These are phyloP conservation scores for Talaromyces ruber DNA, from an alignment of 495 filamentous ascomycete species.

Conservation along the genomic window DNA sequence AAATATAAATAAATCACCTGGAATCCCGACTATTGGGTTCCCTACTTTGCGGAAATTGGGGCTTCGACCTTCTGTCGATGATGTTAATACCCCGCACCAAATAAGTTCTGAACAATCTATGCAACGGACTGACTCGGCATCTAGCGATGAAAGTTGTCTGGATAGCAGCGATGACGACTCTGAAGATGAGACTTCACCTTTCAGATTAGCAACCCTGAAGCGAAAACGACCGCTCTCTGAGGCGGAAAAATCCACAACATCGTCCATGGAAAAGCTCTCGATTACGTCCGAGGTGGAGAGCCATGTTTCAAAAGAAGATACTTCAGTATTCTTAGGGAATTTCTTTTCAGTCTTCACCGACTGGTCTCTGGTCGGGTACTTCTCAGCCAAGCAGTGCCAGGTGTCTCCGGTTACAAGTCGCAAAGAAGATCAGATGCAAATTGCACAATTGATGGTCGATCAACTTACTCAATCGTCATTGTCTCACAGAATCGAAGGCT, in stretches of 20 bases:
- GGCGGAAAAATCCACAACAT: conserved; percentile 19
- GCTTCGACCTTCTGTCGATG: neutral
- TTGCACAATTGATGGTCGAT: conserved; percentile 40
- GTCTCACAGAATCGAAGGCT: conserved; percentile 25
- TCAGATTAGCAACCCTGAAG: conserved; percentile 21
- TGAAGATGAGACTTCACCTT: conserved; percentile 15
- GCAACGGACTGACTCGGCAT: conserved; percentile 16
- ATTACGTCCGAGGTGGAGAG: conserved; percentile 15
- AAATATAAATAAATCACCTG: conserved; percentile 5
- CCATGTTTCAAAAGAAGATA: conserved; percentile 16
- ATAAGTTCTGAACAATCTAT: neutral
- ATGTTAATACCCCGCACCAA: neutral
- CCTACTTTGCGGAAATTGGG: conserved; percentile 15
- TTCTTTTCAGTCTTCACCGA: conserved; percentile 38
- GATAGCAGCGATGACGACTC: conserved; percentile 21
- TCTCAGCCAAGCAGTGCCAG: conserved; percentile 26
- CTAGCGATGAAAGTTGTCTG: conserved; percentile 23
- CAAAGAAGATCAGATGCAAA: conserved; percentile 31
- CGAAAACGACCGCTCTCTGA: conserved; percentile 33
- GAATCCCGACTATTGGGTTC: conserved; percentile 36
- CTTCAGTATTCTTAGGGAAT: conserved; percentile 33
- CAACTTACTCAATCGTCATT: conserved; percentile 42
- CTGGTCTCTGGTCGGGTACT: conserved; percentile 35
- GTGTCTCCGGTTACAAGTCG: conserved; percentile 23
- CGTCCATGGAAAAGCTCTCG: conserved; percentile 22